phyloP scores from a whole-genome alignment of 1,284 basidiomycete genomes.

The Ceratobasidium sp. region DNA sequence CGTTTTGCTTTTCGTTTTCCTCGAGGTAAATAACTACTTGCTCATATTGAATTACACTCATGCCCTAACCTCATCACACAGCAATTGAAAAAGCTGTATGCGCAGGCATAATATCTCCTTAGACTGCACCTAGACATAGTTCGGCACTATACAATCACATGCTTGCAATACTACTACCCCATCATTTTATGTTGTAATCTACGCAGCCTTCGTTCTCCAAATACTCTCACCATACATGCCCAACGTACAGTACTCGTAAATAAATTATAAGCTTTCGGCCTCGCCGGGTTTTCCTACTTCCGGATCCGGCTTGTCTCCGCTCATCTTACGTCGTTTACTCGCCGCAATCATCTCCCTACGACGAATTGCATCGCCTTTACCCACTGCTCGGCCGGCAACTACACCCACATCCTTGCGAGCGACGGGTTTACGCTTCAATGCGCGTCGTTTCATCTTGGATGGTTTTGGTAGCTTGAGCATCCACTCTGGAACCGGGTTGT shows the following conservation, averaged over 20 bases:
- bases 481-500: conserved; percentile 79
- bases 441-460: conserved; percentile 81
- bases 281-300: not conserved
- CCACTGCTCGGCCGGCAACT: conserved; percentile 69
- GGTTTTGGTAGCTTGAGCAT: conserved; percentile 85
- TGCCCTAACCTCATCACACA: conserved; percentile 5
- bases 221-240: conserved; percentile 6
- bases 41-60: not conserved
- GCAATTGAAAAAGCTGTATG: conserved; percentile 43
- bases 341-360: conserved; percentile 56
- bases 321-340: conserved; percentile 29
- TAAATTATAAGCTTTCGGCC: conserved; percentile 8
- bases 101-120: conserved; percentile 23
- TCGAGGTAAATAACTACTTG: conserved; percentile 42
- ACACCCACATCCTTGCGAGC: conserved; percentile 79
- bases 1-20: conserved; percentile 46
- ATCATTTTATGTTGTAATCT: not conserved
- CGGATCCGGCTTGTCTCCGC: not conserved
- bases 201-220: not conserved
- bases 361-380: conserved; percentile 72
- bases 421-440: conserved; percentile 76
- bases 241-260: not conserved
- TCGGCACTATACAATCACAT: conserved; percentile 30
- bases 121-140: conserved; percentile 14
- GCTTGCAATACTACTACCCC: conserved; percentile 1